Evolutionary conservation across 768 basidiomycete genomes (phyloP), one percentile per base, ranked within the genome.

Genomic region (Flagelloscypha sp.): DNA sequence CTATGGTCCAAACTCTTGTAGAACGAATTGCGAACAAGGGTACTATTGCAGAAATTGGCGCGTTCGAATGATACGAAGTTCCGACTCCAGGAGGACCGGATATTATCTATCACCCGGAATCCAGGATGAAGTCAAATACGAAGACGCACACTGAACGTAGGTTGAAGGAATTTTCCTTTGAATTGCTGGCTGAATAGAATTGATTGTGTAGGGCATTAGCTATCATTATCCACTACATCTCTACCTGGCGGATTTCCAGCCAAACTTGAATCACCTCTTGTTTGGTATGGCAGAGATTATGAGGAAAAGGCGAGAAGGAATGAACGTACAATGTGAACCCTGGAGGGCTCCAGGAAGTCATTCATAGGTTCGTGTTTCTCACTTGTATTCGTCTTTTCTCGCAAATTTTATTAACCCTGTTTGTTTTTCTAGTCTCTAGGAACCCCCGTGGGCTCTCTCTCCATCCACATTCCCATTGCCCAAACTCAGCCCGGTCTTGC

Each of bases 211-310:
- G 8, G 15, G 19, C 30, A 11, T 18, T 8, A 8, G 8, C 9
- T 18, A 12, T 17, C 30, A 11, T 8, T 9, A 31, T 17, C 12
- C 30, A 8, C 9, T 18, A 45, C 46, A 12, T 45, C 61, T 5
- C 54, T 67, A 9, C 65, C 67, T 7, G 45, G 48, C 0, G 58
- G 57, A 11, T 69, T 61, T 37, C 65, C 65, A 6, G 40, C 47
- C 17, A 38, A 53, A 30, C 47, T 64, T 4, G 45, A 54, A 15
- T 59, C 62, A 1, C 66, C 65, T 2, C 59, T 62, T 24, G 65
- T 67, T n/a, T 69, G 66, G 66, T 58, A 65, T 33, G 65, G 65
- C 15, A 59, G 53, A 17, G 63, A 65, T 42, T 69, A 8, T 18
- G 19, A 12, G 30, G 63, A 60, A 57, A 45, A 27, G 48, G 46